Evolutionary conservation across 2,329 filamentous ascomycete genomes (phyloP), one percentile per base, ranked within the genome.

Genomic region (Alternaria alternata): DNA sequence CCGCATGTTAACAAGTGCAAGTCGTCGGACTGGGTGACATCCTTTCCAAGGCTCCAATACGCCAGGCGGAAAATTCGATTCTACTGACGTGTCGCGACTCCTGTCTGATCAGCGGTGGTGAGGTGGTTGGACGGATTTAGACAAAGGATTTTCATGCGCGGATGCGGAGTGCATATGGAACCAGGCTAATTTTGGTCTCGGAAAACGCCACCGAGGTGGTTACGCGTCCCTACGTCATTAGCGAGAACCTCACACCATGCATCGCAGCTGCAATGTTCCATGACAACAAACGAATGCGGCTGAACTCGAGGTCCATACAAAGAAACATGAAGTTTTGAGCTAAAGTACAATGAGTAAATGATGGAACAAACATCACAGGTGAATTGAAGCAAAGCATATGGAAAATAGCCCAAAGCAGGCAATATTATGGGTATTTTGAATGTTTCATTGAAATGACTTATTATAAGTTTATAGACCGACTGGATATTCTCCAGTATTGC

Each of bases 381-480:
- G 14, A 36, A 16, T 4, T 36, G 7, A 8, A 7, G 30, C 20
- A 49, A 9, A 18, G 30, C 28, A 32, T 1, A 4, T 5, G 11
- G 22, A 3, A 12, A 8, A 2, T 3, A 4, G 28, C 18, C 12
- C 44, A 26, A 2, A 2, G 5, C 24, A 1, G 22, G 28, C 4
- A 11, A 20, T 1, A 9, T 22, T 1, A 0, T 39, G 38, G 49
- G 36, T 38, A 20, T 53, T 53, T 3, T 38, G 38, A 51, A 55
- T 49, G 22, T 43, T 46, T 59, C 52, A 59, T 56, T 56, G 52
- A 55, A 59, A 43, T 49, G 52, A 56, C 57, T 46, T 54, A 51
- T 51, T 56, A 59, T 51, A 51, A 56, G 39, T 42, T 16, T 59
- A 41, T 47, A 53, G 41, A 57, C 39, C n/a, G 16, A 38, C 18